Percentiles rank a stretch among this genome's conserved stretches.
phyloP scores from a whole-genome alignment of 1,284 basidiomycete genomes.

The Apiotrichum sp. region DNA sequence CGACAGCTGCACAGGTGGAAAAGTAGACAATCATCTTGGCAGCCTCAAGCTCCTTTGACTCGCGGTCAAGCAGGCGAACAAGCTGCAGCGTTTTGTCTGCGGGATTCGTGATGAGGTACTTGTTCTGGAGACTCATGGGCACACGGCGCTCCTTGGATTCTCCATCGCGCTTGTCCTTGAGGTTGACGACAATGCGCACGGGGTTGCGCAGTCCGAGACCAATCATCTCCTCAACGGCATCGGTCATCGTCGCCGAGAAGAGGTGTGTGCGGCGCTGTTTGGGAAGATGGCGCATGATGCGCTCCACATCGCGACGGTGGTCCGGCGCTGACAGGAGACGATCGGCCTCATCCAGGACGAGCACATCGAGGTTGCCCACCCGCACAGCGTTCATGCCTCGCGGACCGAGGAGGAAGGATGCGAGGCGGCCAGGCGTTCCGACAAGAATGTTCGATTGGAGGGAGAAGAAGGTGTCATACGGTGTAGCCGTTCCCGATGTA shows the following conservation, averaged over 20 bases:
- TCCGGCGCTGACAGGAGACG: constrained; percentile 49
- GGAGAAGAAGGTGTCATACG: constrained; percentile 53
- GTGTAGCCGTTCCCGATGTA: constrained; percentile 75
- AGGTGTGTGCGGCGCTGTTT: constrained; percentile 96
- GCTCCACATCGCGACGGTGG: constrained; percentile 43
- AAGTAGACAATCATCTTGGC: constrained; percentile 95
- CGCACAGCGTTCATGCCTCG: constrained; percentile 63
- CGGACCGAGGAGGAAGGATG: constrained; percentile 58
- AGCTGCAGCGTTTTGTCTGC: constrained; percentile 82
- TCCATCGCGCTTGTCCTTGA: constrained; percentile 60
- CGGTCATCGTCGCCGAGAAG: constrained; percentile 98
- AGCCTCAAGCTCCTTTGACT: constrained; percentile 50
- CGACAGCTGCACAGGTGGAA: constrained; percentile 91
- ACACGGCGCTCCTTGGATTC: constrained; percentile 66
- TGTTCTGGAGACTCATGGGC: constrained; percentile 68
- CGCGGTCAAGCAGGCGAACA: constrained; percentile 64
- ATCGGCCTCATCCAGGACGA: constrained; percentile 96
- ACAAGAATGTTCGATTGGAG: constrained; percentile 46
- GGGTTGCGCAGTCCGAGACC: constrained; percentile 90
- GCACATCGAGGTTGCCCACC: constrained; percentile 72
- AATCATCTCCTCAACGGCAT: constrained; percentile 86
- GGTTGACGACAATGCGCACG: constrained; percentile 87
- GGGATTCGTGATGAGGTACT: constrained; percentile 61
- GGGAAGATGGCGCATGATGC: constrained; percentile 74
- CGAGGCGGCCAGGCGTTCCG: constrained; percentile 90